Percentiles rank a stretch among this genome's conserved stretches.
phyloP scores from a whole-genome alignment of 768 basidiomycete genomes.

The Pluteus cervinus region DNA sequence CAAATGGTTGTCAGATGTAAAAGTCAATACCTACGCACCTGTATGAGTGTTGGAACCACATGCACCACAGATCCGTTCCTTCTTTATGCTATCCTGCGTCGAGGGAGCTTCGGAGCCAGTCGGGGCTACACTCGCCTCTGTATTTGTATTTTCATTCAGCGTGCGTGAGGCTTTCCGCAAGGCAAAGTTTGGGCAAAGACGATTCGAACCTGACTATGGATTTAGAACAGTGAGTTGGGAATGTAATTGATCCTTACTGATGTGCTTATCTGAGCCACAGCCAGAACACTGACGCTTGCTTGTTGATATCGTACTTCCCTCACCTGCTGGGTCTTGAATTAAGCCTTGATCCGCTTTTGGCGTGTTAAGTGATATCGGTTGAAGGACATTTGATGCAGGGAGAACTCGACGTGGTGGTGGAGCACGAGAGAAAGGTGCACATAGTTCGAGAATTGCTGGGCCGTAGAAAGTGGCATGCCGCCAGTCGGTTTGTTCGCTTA shows the following conservation, averaged over 20 bases:
- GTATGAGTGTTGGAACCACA: too few relatives aligned
- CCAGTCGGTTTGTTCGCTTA: slow-evolving; percentile 1
- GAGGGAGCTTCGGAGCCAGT: too few relatives aligned
- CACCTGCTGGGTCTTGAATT: neutral
- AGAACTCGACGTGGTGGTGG: too few relatives aligned
- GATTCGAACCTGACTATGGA: too few relatives aligned
- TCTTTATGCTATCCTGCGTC: too few relatives aligned
- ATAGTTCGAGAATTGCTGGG: neutral
- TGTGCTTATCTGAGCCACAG: slow-evolving; percentile 7
- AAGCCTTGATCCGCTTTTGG: neutral
- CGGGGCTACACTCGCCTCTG: too few relatives aligned
- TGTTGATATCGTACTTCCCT: slow-evolving; percentile 1
- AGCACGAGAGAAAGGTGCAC: too few relatives aligned
- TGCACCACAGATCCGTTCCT: too few relatives aligned
- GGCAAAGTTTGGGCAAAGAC: neutral
- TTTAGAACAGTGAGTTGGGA: neutral
- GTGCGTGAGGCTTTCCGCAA: too few relatives aligned
- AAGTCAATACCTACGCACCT: too few relatives aligned
- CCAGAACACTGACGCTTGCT: slow-evolving; percentile 1
- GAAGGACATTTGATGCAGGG: neutral
- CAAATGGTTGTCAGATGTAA: too few relatives aligned
- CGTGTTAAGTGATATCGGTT: neutral
- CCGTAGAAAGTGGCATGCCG: neutral
- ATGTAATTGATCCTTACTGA: slow-evolving; percentile 2
- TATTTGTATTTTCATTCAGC: too few relatives aligned